These are phyloP conservation scores for Pythium scleroteichum DNA, from an alignment of 352 stramenopile species.

Conservation along the genomic window DNA sequence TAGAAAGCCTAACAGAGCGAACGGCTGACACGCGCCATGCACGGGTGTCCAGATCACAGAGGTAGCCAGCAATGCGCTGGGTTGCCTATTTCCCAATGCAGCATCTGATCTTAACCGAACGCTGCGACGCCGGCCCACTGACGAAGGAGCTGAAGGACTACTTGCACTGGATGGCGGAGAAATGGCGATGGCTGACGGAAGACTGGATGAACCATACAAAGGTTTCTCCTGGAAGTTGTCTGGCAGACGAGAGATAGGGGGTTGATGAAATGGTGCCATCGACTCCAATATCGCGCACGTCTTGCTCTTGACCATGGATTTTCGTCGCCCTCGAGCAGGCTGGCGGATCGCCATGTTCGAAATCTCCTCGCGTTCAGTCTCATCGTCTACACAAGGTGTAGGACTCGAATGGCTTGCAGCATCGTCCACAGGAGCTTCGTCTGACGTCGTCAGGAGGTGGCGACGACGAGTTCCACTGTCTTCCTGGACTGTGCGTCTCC, in stretches of 20 bases:
- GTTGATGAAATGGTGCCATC: background rate
- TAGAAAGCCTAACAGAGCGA: constrained; percentile 67
- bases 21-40: constrained; percentile 75
- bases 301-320: constrained; percentile 29
- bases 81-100: constrained; percentile 20
- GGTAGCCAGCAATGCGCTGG: constrained; percentile 5
- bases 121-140: constrained; percentile 29
- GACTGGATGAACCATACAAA: constrained; percentile 11
- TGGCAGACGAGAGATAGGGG: background rate
- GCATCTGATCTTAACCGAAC: constrained; percentile 40
- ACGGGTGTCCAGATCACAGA: constrained; percentile 68
- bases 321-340: constrained; percentile 2
- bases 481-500: constrained; percentile 19
- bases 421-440: background rate
- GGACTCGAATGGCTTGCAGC: background rate
- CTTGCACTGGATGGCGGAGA: background rate
- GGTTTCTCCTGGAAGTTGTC: constrained; percentile 25
- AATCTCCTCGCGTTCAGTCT: constrained; percentile 1
- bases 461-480: background rate
- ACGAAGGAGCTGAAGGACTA: constrained; percentile 1
- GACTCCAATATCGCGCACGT: constrained; percentile 26
- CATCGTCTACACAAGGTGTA: constrained; percentile 4
- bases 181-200: background rate
- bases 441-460: background rate
- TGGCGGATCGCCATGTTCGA: background rate